A percentile compares a stretch with the other conserved stretches of the same genome.
Evolutionary conservation across 331 rosid species (phyloP).

Genomic region (Acacia concinna): DNA sequence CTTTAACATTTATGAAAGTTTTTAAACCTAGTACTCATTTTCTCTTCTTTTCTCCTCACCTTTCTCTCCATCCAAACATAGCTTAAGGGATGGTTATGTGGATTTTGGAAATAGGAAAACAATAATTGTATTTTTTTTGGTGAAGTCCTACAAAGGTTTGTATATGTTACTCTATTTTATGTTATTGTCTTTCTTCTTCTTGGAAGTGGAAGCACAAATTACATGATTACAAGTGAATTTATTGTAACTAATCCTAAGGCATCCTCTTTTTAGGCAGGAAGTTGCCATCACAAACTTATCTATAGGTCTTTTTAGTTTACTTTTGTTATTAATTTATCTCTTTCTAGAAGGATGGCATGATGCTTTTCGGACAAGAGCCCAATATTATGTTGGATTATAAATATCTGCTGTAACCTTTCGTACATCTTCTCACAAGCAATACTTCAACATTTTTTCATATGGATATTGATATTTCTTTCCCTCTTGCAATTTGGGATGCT

Average conservation of each 20-base stretch:
- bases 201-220: too few relatives aligned
- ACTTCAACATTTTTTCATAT: background rate
- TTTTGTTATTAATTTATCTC: background rate
- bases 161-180: background rate
- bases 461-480: constrained; percentile 11
- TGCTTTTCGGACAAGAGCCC: background rate
- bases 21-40: too few relatives aligned
- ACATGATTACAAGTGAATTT: background rate
- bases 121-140: too few relatives aligned
- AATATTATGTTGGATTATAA: background rate
- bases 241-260: background rate
- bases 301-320: background rate
- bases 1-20: too few relatives aligned
- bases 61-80: too few relatives aligned
- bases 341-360: constrained; percentile 11
- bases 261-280: background rate
- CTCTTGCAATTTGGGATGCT: constrained; percentile 20
- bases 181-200: background rate
- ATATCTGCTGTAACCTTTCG: background rate
- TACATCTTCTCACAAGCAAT: background rate
- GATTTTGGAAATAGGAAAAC: constrained; percentile 1
- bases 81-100: background rate
- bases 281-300: background rate
- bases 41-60: too few relatives aligned
- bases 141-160: background rate